Conservation (phyloP, 345 rosid genomes). For the Populus ilicifolia region DNA sequence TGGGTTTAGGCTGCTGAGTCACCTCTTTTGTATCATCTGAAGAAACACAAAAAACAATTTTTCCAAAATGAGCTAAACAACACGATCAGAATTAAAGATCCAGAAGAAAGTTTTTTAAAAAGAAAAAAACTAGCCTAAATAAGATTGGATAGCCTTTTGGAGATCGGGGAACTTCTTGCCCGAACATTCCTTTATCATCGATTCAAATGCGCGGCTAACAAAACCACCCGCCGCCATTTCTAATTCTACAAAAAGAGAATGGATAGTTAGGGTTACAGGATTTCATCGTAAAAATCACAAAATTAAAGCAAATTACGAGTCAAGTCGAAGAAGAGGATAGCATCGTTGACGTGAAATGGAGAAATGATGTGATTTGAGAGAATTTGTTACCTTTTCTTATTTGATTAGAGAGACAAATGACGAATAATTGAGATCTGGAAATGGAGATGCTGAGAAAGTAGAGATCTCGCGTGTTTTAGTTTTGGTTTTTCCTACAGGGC, state of each 20-base stretch:
- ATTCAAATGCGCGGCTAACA: constrained; percentile 85
- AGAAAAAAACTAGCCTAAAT: constrained; percentile 45
- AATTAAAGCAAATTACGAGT: neutral
- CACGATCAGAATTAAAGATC: neutral
- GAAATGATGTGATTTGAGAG: neutral
- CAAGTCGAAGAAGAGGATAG: neutral
- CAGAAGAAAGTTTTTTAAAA: neutral
- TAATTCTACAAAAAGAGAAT: neutral
- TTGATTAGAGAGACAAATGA: neutral
- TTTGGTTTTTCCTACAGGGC: too few species aligned
- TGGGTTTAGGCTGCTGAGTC: constrained; percentile 26
- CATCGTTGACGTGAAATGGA: neutral
- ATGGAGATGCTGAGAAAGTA: neutral
- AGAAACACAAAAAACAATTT: neutral
- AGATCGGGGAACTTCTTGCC: constrained; percentile 84
- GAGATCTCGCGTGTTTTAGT: neutral
- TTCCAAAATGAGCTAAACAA: neutral
- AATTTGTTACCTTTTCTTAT: neutral
- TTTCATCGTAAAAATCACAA: neutral
- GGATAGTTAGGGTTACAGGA: neutral
- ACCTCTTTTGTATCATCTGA: constrained; percentile 62
- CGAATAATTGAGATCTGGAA: constrained; percentile 2
- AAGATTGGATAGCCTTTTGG: constrained; percentile 72
- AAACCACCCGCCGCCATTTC: constrained; percentile 90
- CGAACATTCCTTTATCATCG: constrained; percentile 90